phyloP scores from a whole-genome alignment of 2,329 filamentous ascomycete genomes.

The Microdochium trichocladiopsis region DNA sequence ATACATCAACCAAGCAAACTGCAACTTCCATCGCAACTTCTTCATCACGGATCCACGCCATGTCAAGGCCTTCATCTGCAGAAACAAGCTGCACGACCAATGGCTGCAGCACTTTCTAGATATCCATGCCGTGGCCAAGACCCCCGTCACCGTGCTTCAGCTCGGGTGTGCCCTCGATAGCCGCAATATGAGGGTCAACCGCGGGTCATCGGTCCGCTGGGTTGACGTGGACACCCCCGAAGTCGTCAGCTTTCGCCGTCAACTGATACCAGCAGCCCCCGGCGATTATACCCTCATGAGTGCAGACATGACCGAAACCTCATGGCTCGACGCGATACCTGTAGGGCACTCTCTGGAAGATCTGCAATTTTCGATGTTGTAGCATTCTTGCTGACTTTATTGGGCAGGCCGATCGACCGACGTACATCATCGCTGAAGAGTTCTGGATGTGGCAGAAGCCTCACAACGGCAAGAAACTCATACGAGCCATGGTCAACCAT shows the following conservation, averaged over 20 bases:
- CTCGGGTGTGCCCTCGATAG: slow-evolving; percentile 16
- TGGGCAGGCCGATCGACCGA: slow-evolving; percentile 2
- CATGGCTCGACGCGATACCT: neutral
- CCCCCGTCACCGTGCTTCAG: slow-evolving; percentile 10
- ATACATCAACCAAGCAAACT: slow-evolving; percentile 5
- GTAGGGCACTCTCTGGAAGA: neutral
- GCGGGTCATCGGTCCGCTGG: slow-evolving; percentile 10
- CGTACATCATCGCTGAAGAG: slow-evolving; percentile 3
- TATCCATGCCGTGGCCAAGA: slow-evolving; percentile 5
- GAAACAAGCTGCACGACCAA: slow-evolving; percentile 6
- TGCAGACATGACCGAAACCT: slow-evolving; percentile 4
- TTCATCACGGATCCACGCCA: slow-evolving; percentile 2
- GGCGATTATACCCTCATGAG: slow-evolving; percentile 12
- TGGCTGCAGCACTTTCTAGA: slow-evolving; percentile 10
- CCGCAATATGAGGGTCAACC: slow-evolving; percentile 8
- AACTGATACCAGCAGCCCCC: slow-evolving; percentile 7
- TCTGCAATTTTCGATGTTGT: neutral
- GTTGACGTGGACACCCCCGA: slow-evolving; percentile 20
- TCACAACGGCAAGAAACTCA: neutral
- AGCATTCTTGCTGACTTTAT: neutral
- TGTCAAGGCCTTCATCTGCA: slow-evolving; percentile 2
- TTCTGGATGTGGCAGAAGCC: slow-evolving; percentile 2
- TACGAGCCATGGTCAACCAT: neutral
- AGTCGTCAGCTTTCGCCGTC: slow-evolving; percentile 14
- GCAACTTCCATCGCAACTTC: slow-evolving; percentile 3